phyloP scores from a whole-genome alignment of 305 asterid species.

The Fraxinus ornus region DNA sequence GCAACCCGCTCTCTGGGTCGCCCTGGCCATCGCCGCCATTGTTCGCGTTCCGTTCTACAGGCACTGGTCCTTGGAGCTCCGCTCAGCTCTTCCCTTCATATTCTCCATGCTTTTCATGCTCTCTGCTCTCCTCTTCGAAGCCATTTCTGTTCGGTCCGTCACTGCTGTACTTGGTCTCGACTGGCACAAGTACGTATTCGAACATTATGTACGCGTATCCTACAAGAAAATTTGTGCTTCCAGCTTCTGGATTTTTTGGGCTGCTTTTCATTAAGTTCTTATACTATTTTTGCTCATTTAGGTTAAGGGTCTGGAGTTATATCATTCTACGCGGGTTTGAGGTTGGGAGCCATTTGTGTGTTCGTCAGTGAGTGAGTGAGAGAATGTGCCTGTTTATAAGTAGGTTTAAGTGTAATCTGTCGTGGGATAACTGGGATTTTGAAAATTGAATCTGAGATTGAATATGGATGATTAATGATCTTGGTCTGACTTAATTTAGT shows the following conservation, averaged over 20 bases:
- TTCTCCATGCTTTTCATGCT: slow-evolving; percentile 68
- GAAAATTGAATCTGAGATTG: slow-evolving; percentile 25
- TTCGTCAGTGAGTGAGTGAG: not conserved
- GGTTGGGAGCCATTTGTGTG: not conserved
- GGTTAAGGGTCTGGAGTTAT: not conserved
- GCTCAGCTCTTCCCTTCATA: slow-evolving; percentile 74
- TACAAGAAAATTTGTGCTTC: not conserved
- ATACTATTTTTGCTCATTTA: not conserved
- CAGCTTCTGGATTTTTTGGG: slow-evolving; percentile 3
- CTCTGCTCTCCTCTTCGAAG: slow-evolving; percentile 69
- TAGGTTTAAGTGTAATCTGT: slow-evolving; percentile 18
- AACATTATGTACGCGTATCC: not conserved
- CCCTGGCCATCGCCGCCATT: slow-evolving; percentile 58
- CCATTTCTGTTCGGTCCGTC: slow-evolving; percentile 84
- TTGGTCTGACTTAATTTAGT: slow-evolving; percentile 8
- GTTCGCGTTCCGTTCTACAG: slow-evolving; percentile 72
- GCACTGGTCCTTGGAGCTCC: slow-evolving; percentile 81
- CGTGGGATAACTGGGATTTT: slow-evolving; percentile 4
- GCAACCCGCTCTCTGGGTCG: slow-evolving; percentile 77
- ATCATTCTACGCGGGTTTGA: not conserved
- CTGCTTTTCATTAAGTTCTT: not conserved
- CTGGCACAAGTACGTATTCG: slow-evolving; percentile 76
- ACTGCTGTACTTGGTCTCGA: slow-evolving; percentile 96
- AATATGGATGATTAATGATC: not conserved
- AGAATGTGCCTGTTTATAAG: not conserved